These are phyloP conservation scores for Exobasidium rhododendri DNA, from an alignment of 1,284 basidiomycete species.

Conservation along the genomic window DNA sequence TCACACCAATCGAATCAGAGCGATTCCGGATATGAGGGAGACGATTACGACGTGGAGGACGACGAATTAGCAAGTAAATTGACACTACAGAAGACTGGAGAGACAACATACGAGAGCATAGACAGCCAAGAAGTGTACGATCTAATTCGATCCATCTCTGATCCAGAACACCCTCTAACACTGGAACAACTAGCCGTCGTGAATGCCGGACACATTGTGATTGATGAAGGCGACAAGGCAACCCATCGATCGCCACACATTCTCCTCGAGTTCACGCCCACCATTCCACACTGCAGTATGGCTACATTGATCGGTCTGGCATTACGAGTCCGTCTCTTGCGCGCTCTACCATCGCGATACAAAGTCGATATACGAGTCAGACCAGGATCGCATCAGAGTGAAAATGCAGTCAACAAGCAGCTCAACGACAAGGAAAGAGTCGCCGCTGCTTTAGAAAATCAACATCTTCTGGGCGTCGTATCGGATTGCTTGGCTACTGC, in stretches of 20 bases:
- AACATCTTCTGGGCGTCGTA: constrained; percentile 77
- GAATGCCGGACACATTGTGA: constrained; percentile 77
- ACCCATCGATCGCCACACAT: constrained; percentile 59
- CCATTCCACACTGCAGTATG: constrained; percentile 97
- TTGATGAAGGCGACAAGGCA: constrained; percentile 57
- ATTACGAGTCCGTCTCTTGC: constrained; percentile 82
- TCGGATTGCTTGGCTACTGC: constrained; percentile 75
- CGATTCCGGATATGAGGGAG: constrained; percentile 13
- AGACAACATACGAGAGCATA: constrained; percentile 24
- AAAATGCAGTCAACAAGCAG: constrained; percentile 94
- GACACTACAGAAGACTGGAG: constrained; percentile 6
- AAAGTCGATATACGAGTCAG: constrained; percentile 92
- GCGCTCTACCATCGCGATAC: constrained; percentile 85
- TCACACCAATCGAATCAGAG: neutral
- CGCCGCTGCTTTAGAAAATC: constrained; percentile 92
- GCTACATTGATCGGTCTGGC: constrained; percentile 93
- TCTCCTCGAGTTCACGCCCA: constrained; percentile 69
- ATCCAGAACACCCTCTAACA: constrained; percentile 93
- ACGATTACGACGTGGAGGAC: constrained; percentile 15
- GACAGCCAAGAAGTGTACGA: constrained; percentile 57
- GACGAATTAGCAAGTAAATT: constrained; percentile 13
- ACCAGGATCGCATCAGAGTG: constrained; percentile 91
- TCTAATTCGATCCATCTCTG: constrained; percentile 84
- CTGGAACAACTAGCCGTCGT: constrained; percentile 95
- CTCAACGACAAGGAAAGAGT: constrained; percentile 98